Evolutionary conservation across 2,329 filamentous ascomycete genomes (phyloP), one percentile per base, ranked within the genome.

Genomic region (Cytospora chrysosperma): DNA sequence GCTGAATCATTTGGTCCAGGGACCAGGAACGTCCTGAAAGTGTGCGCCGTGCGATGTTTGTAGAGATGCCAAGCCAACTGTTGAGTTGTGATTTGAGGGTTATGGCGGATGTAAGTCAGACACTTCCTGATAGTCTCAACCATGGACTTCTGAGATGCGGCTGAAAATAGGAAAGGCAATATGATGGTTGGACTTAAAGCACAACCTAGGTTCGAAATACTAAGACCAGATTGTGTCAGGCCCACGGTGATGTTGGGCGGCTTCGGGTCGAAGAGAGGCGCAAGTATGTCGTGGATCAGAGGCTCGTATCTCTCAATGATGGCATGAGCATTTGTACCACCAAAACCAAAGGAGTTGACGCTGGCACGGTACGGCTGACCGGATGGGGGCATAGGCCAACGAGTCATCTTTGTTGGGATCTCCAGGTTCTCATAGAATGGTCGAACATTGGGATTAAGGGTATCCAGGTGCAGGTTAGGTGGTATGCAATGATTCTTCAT

Each of bases 271-370:
- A 70, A 68, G 1, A n/a, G 1, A 21, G 43, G 43, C 0, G 65
- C 67, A 24, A 68, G 40, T 2, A 26, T 26, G 52, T 70, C 61
- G 57, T 77, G 76, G 4, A 77, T 65, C 0, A 68, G 60, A 0
- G 77, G 72, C 1, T 70, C 66, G 58, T 78, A 79, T 19, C 71
- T 67, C 68, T 81, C 78, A 27, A 81, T 60, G 56, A 81, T 80
- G 49, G 73, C 77, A 66, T 79, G 78, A 0, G 76, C 72, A 60
- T 81, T 81, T 13, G 77, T 74, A 24, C 78, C 78, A 8, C 78
- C 78, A 63, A 80, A 81, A 0, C 78, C 78, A 34, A 81, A 81
- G 0, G 76, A 79, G 68, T 80, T 80, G 26, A 81, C 74, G 53
- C 77, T 80, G 6, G 75, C 78, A 32, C 78, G 72, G 17, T 72